These are phyloP conservation scores for Lentinula aciculospora DNA, from an alignment of 768 basidiomycete genomes.

Conservation along the genomic window DNA sequence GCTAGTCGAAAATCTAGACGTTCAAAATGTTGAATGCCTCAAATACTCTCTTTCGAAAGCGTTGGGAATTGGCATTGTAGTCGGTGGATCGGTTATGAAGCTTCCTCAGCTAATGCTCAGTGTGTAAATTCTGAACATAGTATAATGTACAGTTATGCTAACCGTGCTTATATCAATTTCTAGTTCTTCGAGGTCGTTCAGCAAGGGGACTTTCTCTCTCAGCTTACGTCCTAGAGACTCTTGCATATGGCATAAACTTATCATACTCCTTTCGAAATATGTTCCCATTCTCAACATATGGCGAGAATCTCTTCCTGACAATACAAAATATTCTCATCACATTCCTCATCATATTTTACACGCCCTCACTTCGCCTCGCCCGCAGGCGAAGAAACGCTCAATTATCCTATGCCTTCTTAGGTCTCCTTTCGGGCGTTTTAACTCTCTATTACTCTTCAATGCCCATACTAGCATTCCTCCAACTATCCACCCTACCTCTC, in stretches of 20 bases:
- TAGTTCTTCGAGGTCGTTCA: conserved; percentile 68
- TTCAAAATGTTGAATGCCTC: conserved; percentile 75
- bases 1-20: conserved; percentile 80
- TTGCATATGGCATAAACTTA: conserved; percentile 84
- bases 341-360: conserved; percentile 73
- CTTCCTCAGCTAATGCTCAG: conserved; percentile 89
- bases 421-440: conserved; percentile 22
- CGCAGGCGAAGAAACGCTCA: conserved; percentile 21
- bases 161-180: not conserved
- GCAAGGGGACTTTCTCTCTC: conserved; percentile 85
- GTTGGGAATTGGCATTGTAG: conserved; percentile 86
- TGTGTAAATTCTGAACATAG: conserved; percentile 30
- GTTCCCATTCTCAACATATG: conserved; percentile 97
- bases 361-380: conserved; percentile 25
- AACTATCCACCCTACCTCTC: conserved; percentile 84
- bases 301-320: conserved; percentile 93
- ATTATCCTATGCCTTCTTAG: conserved; percentile 25
- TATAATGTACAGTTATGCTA: conserved; percentile 1
- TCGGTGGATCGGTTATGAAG: conserved; percentile 93
- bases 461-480: conserved; percentile 58
- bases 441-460: conserved; percentile 44
- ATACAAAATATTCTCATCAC: conserved; percentile 87
- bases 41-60: conserved; percentile 92
- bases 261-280: conserved; percentile 79
- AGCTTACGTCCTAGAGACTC: conserved; percentile 87